Percentiles rank a stretch among this genome's conserved stretches.
These are phyloP conservation scores for Dillenia turbinata DNA, from an alignment of 164 flowering plant species.

Conservation along the genomic window DNA sequence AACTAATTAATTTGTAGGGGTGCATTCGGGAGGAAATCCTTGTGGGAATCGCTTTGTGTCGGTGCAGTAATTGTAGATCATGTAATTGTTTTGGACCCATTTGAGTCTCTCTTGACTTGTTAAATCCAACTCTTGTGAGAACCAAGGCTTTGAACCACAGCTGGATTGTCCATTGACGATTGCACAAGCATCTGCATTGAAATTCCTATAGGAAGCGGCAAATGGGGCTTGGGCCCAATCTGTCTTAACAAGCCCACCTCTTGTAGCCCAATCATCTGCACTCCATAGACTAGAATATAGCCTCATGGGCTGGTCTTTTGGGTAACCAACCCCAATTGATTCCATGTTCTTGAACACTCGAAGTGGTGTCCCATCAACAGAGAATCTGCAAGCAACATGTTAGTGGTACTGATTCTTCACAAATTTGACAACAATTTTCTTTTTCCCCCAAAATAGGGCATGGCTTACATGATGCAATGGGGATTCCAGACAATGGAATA, in stretches of 20 bases:
- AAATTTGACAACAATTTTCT: too few relatives aligned
- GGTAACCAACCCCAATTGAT: slow-evolving; percentile 34
- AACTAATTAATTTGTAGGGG: too few relatives aligned
- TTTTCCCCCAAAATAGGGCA: too few relatives aligned
- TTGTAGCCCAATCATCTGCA: slow-evolving; percentile 42
- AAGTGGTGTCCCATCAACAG: slow-evolving; percentile 36
- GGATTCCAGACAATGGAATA: slow-evolving; percentile 50
- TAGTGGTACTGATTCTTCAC: too few relatives aligned
- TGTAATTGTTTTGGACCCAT: slow-evolving; percentile 29
- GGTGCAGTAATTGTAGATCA: slow-evolving; percentile 31
- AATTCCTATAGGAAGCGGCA: slow-evolving; percentile 33
- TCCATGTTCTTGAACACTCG: slow-evolving; percentile 50
- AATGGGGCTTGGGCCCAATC: slow-evolving; percentile 39
- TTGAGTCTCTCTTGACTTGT: slow-evolving; percentile 10
- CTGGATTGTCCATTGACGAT: slow-evolving; percentile 1
- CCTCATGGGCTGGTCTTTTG: slow-evolving; percentile 33
- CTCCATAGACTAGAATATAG: slow-evolving; percentile 31
- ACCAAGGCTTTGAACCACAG: slow-evolving; percentile 12
- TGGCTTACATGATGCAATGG: slow-evolving; percentile 36
- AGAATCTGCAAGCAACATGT: slow-evolving; percentile 22
- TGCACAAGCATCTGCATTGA: slow-evolving; percentile 20
- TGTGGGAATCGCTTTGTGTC: slow-evolving; percentile 22
- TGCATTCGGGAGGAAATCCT: slow-evolving; percentile 25
- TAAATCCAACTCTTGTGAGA: slow-evolving; percentile 14
- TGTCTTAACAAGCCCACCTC: slow-evolving; percentile 38